Base-by-base conservation (phyloP, 352 stramenopile species). In the Phytophthora fragariaefolia region DNA sequence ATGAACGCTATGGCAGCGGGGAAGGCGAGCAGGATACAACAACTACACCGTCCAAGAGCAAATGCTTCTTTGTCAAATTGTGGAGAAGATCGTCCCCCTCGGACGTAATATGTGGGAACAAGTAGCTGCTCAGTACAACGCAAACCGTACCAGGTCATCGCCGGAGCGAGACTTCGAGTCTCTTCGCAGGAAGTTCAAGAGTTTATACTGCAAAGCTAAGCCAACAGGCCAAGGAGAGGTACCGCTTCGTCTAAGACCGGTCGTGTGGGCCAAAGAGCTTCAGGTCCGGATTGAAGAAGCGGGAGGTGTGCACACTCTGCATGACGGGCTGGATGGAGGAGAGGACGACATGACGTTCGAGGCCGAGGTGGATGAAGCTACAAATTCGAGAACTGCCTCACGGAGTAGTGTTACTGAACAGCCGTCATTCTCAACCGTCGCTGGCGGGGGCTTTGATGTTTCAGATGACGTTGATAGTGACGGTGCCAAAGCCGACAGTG, bases 121-220 rank as follows among this genome's bases (percentile, higher is more conserved):
- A 7, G 55, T 63, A 1, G 55, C 43, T 2, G 17, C 9, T 7
- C 17, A 17, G 22, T 60, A 40, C 22, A 60, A 60, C 22, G 20
- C 22, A 2, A 34, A 15, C 3, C 9, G 23, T 4, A 40, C 20
- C 1, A 28, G 52, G 10, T 7, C 3, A 6, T 47, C 47, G 2
- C 8, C 20, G 0, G 52, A 63, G n/a, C 12, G 43, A 8, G 55
- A 60, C 26, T 49, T 50, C 17, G 53, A 50, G 24, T 43, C n/a
- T 28, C 24, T 51, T 1, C 38, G 38, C 10, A 17, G 53, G 4
- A 60, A 60, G 12, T 51, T 60, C 4, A 60, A 60, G 17, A 49
- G 7, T 23, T 4, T 60, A 0, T 49, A 27, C 38, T 28, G 1
- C 7, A 51, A 42, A 24, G 9, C 36, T 6, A 51, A 60, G 8